Evolutionary conservation across 2,329 filamentous ascomycete genomes (phyloP), one percentile per base, ranked within the genome.

Genomic region (Sclerotinia spermophila): DNA sequence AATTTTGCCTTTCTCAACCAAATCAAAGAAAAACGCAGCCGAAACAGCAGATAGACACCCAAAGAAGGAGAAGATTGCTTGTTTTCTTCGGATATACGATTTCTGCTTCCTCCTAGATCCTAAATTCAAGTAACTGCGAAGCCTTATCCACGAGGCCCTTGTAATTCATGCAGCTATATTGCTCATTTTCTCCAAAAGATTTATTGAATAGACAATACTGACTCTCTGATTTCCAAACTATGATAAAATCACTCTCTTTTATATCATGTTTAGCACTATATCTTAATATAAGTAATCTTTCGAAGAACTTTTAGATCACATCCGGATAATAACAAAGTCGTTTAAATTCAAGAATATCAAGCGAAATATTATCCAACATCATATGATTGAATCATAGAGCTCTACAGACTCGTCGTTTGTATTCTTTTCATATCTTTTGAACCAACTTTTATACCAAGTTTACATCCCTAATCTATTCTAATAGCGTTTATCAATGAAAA

Each of bases 111-210:
- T 38, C 11, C 11, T 60, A 6, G 42, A 60, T 60, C 58, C 58
- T 3, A 60, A 60, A 27, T 60, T 60, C n/a, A 60, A 60, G 58
- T 24, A 42, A 60, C 27, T 60, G 58, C 38, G 58, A 60, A 60
- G 58, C 13, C 58, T 60, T 42, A 38, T 60, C 15, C 38, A 60
- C 3, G 58, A 60, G n/a, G 58, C n/a, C 58, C 42, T 10, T 60
- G 27, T 4, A 60, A 60, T 30, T n/a, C n/a, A n/a, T n/a, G n/a
- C n/a, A n/a, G n/a, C n/a, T n/a, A n/a, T n/a, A n/a, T n/a, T n/a
- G n/a, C n/a, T n/a, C n/a, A 27, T 15, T 2, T 6, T n/a, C 24
- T n/a, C 13, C 42, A 19, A 15, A 7, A 51, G 27, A 5, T n/a
- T 2, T 51, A 2, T 51, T 51, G 24, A 51, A 13, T 2, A 27